These are phyloP conservation scores for Phoma herbarum DNA, from an alignment of 2,329 filamentous ascomycete genomes.

Conservation along the genomic window DNA sequence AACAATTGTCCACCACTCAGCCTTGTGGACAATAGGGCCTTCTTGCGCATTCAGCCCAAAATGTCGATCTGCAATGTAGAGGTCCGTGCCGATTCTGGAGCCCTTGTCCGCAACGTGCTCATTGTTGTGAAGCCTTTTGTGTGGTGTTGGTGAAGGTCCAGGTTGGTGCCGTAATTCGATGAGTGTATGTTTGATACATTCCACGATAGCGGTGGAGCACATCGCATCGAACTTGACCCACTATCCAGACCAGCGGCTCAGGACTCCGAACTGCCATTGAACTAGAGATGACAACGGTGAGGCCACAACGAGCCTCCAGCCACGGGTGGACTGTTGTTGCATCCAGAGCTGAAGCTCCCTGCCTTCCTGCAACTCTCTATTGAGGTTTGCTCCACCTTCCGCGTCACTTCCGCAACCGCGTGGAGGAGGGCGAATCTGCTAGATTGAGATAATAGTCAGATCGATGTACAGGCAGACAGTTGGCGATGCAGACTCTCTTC, in stretches of 20 bases:
- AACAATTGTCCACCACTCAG: slow-evolving; percentile 15
- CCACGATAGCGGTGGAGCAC: slow-evolving; percentile 21
- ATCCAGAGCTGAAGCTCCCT: slow-evolving; percentile 4
- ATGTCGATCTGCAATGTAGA: neutral
- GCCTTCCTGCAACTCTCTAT: slow-evolving; percentile 2
- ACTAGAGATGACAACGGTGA: slow-evolving; percentile 4
- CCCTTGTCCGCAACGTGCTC: neutral
- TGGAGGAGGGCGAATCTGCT: neutral
- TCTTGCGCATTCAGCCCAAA: neutral
- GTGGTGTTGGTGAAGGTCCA: slow-evolving; percentile 1
- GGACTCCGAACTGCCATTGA: slow-evolving; percentile 1
- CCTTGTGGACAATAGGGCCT: neutral
- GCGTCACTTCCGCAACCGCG: slow-evolving; percentile 12
- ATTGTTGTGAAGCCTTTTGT: neutral
- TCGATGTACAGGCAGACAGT: neutral
- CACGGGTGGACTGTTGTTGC: slow-evolving; percentile 17
- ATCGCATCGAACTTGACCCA: slow-evolving; percentile 8
- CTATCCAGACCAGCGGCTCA: slow-evolving; percentile 7
- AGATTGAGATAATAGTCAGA: neutral
- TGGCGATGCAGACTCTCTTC: neutral
- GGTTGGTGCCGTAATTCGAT: slow-evolving; percentile 20
- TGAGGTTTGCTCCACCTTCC: slow-evolving; percentile 11
- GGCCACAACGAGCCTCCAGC: slow-evolving; percentile 10
- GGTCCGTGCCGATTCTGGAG: slow-evolving; percentile 1
- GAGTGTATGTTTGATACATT: slow-evolving; percentile 11